phyloP scores from a whole-genome alignment of 768 basidiomycete species.

The Tulasnella sp. region DNA sequence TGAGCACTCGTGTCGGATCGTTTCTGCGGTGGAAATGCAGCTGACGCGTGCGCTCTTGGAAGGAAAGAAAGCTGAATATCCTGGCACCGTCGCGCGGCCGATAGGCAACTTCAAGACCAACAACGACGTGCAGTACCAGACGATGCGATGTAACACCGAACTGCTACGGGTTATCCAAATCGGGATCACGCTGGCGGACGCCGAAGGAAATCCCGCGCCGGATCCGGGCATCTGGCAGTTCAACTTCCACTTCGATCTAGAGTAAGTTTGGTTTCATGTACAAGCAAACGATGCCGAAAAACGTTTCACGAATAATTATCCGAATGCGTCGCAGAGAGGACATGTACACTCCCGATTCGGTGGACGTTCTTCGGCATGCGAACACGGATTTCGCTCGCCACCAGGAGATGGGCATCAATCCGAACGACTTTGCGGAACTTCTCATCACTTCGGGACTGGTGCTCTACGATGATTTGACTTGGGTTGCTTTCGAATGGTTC shows the following conservation, averaged over 20 bases:
- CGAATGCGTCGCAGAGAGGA: conserved; percentile 62
- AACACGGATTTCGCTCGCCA: conserved; percentile 95
- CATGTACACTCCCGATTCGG: conserved; percentile 97
- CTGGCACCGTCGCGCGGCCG: conserved; percentile 95
- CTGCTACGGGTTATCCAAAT: conserved; percentile 96
- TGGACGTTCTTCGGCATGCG: conserved; percentile 89
- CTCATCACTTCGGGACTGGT: conserved; percentile 97
- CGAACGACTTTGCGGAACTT: conserved; percentile 93
- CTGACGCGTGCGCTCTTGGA: conserved; percentile 26
- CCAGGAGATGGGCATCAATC: conserved; percentile 85
- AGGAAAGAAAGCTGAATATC: conserved; percentile 92
- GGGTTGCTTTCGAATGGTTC: conserved; percentile 98
- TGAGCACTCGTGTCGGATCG: conserved; percentile 37
- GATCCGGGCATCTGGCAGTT: conserved; percentile 98
- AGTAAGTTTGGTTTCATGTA: conserved; percentile 48
- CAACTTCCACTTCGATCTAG: conserved; percentile 90
- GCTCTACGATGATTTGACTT: conserved; percentile 78
- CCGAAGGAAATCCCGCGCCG: conserved; percentile 85
- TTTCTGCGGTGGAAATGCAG: not conserved
- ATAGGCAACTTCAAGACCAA: conserved; percentile 95
- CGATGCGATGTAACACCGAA: conserved; percentile 99
- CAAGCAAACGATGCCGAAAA: too few relatives aligned
- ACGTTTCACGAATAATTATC: not conserved
- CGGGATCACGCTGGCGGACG: conserved; percentile 90
- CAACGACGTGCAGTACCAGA: conserved; percentile 98